Conservation (phyloP, 805 yeast species). For the Candida verbasci region DNA sequence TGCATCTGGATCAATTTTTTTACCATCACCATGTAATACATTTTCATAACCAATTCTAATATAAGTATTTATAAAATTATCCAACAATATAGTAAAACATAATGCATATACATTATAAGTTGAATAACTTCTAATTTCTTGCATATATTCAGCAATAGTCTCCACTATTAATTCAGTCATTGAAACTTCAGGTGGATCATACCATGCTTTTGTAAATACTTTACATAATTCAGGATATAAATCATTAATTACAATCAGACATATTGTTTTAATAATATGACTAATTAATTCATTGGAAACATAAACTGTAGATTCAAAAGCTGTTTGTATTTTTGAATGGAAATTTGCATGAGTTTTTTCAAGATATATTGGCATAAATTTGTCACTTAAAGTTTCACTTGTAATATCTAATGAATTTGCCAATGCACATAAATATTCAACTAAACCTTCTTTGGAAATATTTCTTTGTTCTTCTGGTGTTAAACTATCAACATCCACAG, state of each 20-base stretch:
- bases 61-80: slow-evolving; percentile 33
- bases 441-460: slow-evolving; percentile 58
- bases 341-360: slow-evolving; percentile 49
- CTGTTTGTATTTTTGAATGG: slow-evolving; percentile 29
- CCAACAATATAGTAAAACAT: slow-evolving; percentile 34
- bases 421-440: slow-evolving; percentile 76
- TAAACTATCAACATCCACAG: slow-evolving; percentile 35
- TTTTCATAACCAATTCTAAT: slow-evolving; percentile 38
- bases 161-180: slow-evolving; percentile 61
- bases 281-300: slow-evolving; percentile 77
- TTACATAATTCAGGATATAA: slow-evolving; percentile 55
- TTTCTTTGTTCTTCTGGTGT: slow-evolving; percentile 32
- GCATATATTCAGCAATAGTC: slow-evolving; percentile 71
- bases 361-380: slow-evolving; percentile 61
- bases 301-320: slow-evolving; percentile 45
- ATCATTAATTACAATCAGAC: slow-evolving; percentile 70
- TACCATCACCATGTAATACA: slow-evolving; percentile 37
- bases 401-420: slow-evolving; percentile 86
- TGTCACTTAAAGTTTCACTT: slow-evolving; percentile 57
- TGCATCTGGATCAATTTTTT: slow-evolving; percentile 36
- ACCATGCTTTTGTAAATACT: slow-evolving; percentile 70
- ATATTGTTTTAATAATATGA: slow-evolving; percentile 63
- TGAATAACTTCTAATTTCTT: slow-evolving; percentile 52
- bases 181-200: slow-evolving; percentile 40
- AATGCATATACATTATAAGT: slow-evolving; percentile 39